Evolutionary conservation across 495 filamentous ascomycete genomes (phyloP), one percentile per base, ranked within the genome.

Genomic region (Sabuloglossum arenarium): DNA sequence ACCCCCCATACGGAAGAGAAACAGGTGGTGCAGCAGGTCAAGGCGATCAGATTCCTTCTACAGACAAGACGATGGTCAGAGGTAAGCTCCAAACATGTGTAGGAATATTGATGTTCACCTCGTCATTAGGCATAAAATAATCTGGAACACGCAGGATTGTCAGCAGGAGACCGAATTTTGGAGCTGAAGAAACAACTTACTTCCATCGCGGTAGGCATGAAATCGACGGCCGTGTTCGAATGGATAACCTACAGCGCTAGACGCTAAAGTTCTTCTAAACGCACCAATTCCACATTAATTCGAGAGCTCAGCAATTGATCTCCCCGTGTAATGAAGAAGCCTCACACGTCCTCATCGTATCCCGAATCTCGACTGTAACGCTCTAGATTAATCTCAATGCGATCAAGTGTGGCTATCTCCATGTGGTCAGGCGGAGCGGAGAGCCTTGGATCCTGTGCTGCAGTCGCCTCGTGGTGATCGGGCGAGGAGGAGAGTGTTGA

Each of bases 31-130:
- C 58, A 76, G 69, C 61, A 86, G 67, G 60, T 86, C 82, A 56
- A 86, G 73, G 24, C 84, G 76, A 58, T 86, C 82, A 63, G 85
- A 79, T 66, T 88, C 82, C 49, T 16, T 16, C 50, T 56, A n/a
- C n/a, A n/a, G n/a, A n/a, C n/a, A n/a, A 25, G n/a, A 57, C 12
- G 55, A 23, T 4, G 19, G 29, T 56, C 42, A 25, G 19, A 12
- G n/a, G n/a, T n/a, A 56, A 31, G 12, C 37, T 16, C 1, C 55
- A 6, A 56, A 21, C 0, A 34, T 56, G 14, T 24, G 5, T 27
- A n/a, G 30, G 30, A 5, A 5, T 3, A 55, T 47, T 21, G 10
- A 39, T 8, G 34, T 34, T 25, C 29, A 56, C 55, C 19, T 58
- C 56, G 34, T 58, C 56, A 34, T 58, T 58, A 0, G 56, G 56